These are phyloP conservation scores for Tulasnella sp. DNA, from an alignment of 768 basidiomycete species.

Conservation along the genomic window DNA sequence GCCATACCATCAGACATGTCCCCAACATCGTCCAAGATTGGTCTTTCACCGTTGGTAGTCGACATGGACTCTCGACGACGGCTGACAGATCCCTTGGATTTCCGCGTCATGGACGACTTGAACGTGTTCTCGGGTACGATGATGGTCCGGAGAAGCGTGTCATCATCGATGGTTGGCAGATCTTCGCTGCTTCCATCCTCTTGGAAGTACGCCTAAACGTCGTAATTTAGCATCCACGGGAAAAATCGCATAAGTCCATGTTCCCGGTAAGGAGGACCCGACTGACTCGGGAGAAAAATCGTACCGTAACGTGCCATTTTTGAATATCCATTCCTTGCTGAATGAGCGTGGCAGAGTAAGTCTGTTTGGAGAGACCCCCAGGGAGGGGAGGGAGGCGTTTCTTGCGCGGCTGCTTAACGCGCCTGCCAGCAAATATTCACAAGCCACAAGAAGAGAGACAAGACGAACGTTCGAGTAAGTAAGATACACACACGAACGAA, in stretches of 20 bases:
- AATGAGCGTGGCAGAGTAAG: conserved; percentile 14
- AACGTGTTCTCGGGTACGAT: conserved; percentile 11
- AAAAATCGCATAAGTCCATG: too few relatives aligned
- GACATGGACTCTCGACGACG: conserved; percentile 8
- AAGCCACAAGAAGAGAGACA: too few relatives aligned
- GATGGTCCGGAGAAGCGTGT: conserved; percentile 3
- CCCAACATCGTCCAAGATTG: neutral
- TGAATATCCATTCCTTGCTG: conserved; percentile 11
- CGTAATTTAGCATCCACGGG: too few relatives aligned
- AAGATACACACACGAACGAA: neutral
- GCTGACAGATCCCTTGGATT: conserved; percentile 9
- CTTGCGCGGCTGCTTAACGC: conserved; percentile 14
- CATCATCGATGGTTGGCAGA: conserved; percentile 6
- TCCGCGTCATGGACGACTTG: conserved; percentile 11
- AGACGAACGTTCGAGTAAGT: neutral
- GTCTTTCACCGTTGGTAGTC: neutral
- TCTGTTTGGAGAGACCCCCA: conserved; percentile 15
- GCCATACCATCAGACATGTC: neutral
- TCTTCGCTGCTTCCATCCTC: conserved; percentile 3
- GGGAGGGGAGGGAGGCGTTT: conserved; percentile 16
- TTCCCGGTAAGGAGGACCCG: neutral
- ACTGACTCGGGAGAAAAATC: neutral
- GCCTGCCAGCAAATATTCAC: neutral
- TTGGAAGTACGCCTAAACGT: conserved; percentile 12
- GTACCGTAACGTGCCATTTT: conserved; percentile 15